phyloP scores from a whole-genome alignment of 108 stramenopile genomes.

The Schizochytrium sp. region DNA sequence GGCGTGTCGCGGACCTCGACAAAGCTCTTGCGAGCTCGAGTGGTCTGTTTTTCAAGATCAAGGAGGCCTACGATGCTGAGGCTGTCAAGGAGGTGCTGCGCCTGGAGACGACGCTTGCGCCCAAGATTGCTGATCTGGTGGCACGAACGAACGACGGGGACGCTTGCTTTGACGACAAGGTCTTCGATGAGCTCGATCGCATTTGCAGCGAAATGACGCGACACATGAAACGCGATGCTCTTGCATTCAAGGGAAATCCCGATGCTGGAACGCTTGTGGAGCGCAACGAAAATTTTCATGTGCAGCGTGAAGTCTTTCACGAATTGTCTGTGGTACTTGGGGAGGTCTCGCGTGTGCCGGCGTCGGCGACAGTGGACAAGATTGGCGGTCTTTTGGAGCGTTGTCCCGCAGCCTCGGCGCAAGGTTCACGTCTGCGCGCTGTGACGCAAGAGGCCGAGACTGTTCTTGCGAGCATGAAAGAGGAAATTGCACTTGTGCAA shows the following conservation, averaged over 20 bases:
- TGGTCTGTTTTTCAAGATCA: not conserved
- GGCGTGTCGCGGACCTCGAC: not conserved
- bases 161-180: not conserved
- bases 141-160: not conserved
- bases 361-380: not conserved
- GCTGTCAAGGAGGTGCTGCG: not conserved
- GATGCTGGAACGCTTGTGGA: not conserved
- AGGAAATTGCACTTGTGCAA: not conserved
- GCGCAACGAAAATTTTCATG: not conserved
- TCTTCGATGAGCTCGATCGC: not conserved
- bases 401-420: not conserved
- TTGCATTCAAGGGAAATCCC: not conserved
- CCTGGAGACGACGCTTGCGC: not conserved
- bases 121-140: not conserved
- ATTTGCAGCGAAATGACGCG: not conserved
- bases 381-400: not conserved
- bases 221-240: not conserved
- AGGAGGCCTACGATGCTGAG: constrained; percentile 11
- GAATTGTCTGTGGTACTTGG: not conserved
- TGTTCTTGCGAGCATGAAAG: not conserved
- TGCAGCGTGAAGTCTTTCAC: not conserved
- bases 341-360: not conserved
- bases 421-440: not conserved
- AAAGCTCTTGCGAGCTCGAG: not conserved
- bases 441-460: not conserved